phyloP scores from a whole-genome alignment of 2,329 filamentous ascomycete species.

The Coniella lustricola region DNA sequence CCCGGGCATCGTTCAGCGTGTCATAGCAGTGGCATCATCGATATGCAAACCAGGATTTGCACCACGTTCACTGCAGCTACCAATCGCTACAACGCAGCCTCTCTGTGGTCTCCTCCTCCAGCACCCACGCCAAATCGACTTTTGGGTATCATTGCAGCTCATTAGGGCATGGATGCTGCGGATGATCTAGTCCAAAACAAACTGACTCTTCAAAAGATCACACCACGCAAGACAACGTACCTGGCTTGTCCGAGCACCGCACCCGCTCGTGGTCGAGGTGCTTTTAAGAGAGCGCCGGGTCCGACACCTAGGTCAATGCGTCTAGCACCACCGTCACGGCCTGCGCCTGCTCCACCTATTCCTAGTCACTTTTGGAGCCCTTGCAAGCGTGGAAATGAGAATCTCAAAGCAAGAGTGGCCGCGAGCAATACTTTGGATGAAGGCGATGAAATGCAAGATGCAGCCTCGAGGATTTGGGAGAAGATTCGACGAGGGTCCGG shows the following conservation, averaged over 20 bases:
- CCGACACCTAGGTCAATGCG: not conserved
- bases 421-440: not conserved
- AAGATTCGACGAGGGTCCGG: conserved; percentile 13
- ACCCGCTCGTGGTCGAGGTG: conserved; percentile 15
- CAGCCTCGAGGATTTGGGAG: conserved; percentile 13
- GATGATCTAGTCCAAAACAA: conserved; percentile 33
- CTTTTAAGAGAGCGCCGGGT: not conserved
- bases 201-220: conserved; percentile 2
- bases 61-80: conserved; percentile 47
- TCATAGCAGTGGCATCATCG: conserved; percentile 27
- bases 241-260: conserved; percentile 2
- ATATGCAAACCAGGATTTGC: conserved; percentile 41
- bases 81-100: conserved; percentile 39
- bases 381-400: not conserved
- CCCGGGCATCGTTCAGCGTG: not conserved
- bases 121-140: conserved; percentile 31
- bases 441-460: not conserved
- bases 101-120: conserved; percentile 44
- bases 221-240: conserved; percentile 15
- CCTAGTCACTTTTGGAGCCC: not conserved
- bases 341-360: not conserved
- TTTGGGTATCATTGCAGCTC: conserved; percentile 37
- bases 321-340: not conserved
- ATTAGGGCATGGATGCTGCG: conserved; percentile 42
- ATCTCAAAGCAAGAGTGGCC: not conserved